Percentiles rank a stretch among this genome's conserved stretches.
These are phyloP conservation scores for Phytophthora fragariaefolia DNA, from an alignment of 352 stramenopile species.

Conservation along the genomic window DNA sequence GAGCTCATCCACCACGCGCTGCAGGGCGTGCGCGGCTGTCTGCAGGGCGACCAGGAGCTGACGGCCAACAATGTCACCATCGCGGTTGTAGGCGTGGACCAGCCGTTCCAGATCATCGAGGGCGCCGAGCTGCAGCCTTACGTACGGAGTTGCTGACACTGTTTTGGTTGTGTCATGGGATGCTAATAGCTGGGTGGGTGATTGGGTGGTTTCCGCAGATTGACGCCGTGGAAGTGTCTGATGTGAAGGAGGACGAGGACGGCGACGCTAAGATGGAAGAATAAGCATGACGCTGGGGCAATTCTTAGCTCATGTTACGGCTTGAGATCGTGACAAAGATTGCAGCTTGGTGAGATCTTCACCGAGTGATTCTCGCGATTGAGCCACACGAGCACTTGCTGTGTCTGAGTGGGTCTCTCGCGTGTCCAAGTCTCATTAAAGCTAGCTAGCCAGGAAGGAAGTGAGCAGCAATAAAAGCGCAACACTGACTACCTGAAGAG, in stretches of 20 bases:
- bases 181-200: conserved; percentile 5
- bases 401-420: conserved; percentile 10
- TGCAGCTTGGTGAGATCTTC: background rate
- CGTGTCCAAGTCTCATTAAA: conserved; percentile 16
- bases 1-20: conserved; percentile 99
- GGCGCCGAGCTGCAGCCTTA: conserved; percentile 94
- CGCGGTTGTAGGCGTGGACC: conserved; percentile 93
- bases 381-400: conserved; percentile 8
- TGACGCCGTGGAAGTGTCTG: conserved; percentile 86
- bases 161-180: background rate
- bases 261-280: conserved; percentile 85
- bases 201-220: conserved; percentile 51
- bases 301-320: conserved; percentile 11
- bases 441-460: conserved; percentile 15
- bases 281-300: conserved; percentile 41
- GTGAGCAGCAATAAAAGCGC: conserved; percentile 13
- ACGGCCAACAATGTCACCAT: conserved; percentile 94
- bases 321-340: conserved; percentile 8
- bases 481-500: conserved; percentile 29
- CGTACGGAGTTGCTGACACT: conserved; percentile 53
- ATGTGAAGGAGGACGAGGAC: conserved; percentile 82
- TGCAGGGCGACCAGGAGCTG: conserved; percentile 96
- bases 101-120: conserved; percentile 95
- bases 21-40: conserved; percentile 95
- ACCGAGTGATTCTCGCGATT: conserved; percentile 10